A percentile compares a stretch with the other conserved stretches of the same genome.
Evolutionary conservation across 345 rosid species (phyloP).

Genomic region (Lepidium sativum): DNA sequence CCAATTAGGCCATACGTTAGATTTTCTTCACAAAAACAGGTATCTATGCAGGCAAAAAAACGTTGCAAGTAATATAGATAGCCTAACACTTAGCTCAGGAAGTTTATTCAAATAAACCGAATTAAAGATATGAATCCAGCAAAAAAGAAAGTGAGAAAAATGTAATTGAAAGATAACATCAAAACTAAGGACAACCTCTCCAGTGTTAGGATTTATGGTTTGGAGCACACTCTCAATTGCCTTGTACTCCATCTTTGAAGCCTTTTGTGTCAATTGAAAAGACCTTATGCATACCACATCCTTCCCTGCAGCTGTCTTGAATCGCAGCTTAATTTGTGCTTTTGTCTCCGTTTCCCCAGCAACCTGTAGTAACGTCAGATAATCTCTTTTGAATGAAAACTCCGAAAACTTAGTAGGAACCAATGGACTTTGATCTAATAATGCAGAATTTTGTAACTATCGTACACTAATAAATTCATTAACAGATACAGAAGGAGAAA

Average conservation of each 20-base stretch:
- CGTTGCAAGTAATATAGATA: neutral
- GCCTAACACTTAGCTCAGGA: neutral
- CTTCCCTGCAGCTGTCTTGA: constrained; percentile 88
- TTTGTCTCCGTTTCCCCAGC: constrained; percentile 97
- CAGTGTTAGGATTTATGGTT: constrained; percentile 86
- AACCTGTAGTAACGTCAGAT: constrained; percentile 38
- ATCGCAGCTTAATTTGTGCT: constrained; percentile 84
- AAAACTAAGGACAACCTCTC: constrained; percentile 46
- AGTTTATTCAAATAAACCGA: neutral
- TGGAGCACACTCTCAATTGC: constrained; percentile 98
- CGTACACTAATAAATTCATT: too few relatives aligned
- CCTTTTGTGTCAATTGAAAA: constrained; percentile 86
- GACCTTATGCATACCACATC: constrained; percentile 98
- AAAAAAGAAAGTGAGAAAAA: neutral
- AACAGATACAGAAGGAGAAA: too few relatives aligned
- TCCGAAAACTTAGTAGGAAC: neutral
- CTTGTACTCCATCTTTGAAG: constrained; percentile 92
- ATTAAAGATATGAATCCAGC: neutral
- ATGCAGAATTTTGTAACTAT: neutral
- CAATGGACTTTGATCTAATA: neutral
- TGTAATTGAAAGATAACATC: neutral
- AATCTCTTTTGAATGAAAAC: neutral
- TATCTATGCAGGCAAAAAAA: neutral
- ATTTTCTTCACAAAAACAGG: neutral
- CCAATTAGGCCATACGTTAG: neutral